These are phyloP conservation scores for Trametes pubescens DNA, from an alignment of 1,284 basidiomycete genomes.

Conservation along the genomic window DNA sequence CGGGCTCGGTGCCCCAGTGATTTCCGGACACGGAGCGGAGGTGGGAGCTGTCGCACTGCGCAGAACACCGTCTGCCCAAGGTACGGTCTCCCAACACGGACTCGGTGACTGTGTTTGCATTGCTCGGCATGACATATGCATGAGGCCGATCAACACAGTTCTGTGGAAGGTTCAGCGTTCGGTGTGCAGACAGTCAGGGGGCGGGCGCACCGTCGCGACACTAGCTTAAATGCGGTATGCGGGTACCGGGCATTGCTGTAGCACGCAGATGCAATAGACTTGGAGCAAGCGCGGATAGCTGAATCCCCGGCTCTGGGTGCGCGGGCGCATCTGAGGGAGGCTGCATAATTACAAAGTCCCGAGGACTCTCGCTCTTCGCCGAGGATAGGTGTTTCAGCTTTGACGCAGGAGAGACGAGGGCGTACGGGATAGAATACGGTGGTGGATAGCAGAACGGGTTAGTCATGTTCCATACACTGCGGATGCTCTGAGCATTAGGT, in stretches of 20 bases:
- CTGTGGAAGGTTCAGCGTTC: neutral
- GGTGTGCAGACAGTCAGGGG: neutral
- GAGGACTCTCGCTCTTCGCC: neutral
- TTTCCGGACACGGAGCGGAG: neutral
- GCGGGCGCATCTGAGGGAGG: neutral
- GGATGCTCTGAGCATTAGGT: conserved; percentile 1
- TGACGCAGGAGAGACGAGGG: neutral
- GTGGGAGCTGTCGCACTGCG: neutral
- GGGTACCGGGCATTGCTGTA: neutral
- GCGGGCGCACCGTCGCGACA: neutral
- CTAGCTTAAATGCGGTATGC: conserved; percentile 2
- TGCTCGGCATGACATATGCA: neutral
- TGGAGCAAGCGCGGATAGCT: neutral
- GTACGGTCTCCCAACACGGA: too few relatives aligned
- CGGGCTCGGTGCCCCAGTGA: neutral
- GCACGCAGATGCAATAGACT: neutral
- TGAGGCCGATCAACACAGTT: neutral
- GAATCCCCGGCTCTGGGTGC: neutral
- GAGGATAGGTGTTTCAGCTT: neutral
- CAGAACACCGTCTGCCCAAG: neutral
- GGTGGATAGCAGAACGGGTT: neutral
- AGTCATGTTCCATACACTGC: conserved; percentile 1
- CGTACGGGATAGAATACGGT: neutral
- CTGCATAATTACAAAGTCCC: neutral
- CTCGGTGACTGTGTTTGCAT: neutral